Evolutionary conservation across 306 rosid genomes (phyloP).

Genomic region (Argentina anserina): DNA sequence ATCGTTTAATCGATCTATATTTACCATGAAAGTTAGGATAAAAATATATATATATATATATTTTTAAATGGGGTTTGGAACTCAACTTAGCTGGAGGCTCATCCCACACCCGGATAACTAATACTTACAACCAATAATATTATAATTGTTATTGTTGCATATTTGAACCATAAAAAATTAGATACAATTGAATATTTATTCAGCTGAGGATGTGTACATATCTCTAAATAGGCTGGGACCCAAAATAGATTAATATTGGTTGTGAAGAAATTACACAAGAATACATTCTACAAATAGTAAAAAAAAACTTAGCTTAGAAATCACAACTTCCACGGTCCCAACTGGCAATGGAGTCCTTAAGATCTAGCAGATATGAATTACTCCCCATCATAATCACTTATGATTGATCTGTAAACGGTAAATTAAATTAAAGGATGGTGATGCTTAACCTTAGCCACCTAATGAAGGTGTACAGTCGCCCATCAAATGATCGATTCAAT

Average conservation of each 20-base stretch:
- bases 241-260: neutral
- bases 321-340: conserved; percentile 32
- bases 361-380: neutral
- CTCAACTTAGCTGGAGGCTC: too few relatives aligned
- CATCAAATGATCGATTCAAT: neutral
- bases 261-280: neutral
- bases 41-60: too few relatives aligned
- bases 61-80: too few relatives aligned
- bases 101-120: too few relatives aligned
- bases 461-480: neutral
- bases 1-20: too few relatives aligned
- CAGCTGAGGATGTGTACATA: too few relatives aligned
- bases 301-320: conserved; percentile 44
- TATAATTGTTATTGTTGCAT: too few relatives aligned
- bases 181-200: too few relatives aligned
- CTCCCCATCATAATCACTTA: conserved; percentile 12
- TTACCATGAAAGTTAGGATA: too few relatives aligned
- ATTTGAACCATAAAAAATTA: too few relatives aligned
- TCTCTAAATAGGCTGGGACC: neutral
- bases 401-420: neutral
- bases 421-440: neutral
- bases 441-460: neutral
- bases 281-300: neutral
- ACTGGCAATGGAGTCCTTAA: neutral
- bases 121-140: too few relatives aligned